A percentile compares a stretch with the other conserved stretches of the same genome.
phyloP scores from a whole-genome alignment of 257 asterid genomes.

The Eustoma russellianum region DNA sequence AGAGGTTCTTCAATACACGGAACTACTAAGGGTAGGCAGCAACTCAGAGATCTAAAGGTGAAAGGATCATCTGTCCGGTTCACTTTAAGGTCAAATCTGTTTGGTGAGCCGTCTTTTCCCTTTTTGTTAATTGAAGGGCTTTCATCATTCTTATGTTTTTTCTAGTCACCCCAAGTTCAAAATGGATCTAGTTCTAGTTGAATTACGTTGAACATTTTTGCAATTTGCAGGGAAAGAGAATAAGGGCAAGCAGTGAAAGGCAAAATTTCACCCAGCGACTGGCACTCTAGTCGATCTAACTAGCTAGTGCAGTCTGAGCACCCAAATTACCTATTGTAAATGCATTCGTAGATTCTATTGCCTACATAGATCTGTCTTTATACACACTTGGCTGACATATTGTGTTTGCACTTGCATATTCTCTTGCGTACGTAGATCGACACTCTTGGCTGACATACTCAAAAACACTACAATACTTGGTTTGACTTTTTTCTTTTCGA shows the following conservation, averaged over 20 bases:
- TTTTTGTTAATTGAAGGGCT: background rate
- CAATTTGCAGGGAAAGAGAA: conserved; percentile 30
- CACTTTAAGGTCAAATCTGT: conserved; percentile 61
- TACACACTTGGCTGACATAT: too few relatives aligned
- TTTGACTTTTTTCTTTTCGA: too few relatives aligned
- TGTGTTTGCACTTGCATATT: too few relatives aligned
- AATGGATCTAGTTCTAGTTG: background rate
- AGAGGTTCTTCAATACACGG: conserved; percentile 34
- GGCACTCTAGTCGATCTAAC: too few relatives aligned
- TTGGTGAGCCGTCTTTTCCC: conserved; percentile 42
- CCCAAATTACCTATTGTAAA: too few relatives aligned
- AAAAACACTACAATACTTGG: too few relatives aligned
- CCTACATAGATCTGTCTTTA: too few relatives aligned
- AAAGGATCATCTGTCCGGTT: conserved; percentile 59
- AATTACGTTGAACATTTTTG: background rate
- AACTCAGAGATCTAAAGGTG: conserved; percentile 49
- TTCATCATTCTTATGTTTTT: background rate
- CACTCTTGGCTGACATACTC: too few relatives aligned
- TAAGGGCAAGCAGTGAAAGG: conserved; percentile 10
- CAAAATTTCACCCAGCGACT: too few relatives aligned
- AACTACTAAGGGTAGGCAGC: conserved; percentile 38
- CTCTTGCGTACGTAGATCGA: too few relatives aligned
- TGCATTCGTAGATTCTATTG: too few relatives aligned
- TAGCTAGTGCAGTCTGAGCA: too few relatives aligned
- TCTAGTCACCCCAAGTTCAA: background rate